Base-by-base conservation (phyloP, 495 filamentous ascomycete genomes). In the Diplogelasinospora grovesii region DNA sequence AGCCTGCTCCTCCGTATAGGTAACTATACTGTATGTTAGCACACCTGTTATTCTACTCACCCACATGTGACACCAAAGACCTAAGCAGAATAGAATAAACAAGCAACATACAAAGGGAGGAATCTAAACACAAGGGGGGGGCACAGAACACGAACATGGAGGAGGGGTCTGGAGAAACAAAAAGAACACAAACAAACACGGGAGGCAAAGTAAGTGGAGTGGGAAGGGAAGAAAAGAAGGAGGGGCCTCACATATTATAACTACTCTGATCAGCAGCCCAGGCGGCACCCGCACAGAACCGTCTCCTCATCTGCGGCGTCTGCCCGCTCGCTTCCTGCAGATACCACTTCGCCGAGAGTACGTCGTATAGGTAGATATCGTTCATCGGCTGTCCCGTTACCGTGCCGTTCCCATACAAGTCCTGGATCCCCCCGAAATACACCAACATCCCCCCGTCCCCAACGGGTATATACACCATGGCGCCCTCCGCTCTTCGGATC, bases 171-270 rank as follows among this genome's bases (percentile, higher is more conserved):
- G n/a, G n/a, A n/a, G n/a, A n/a, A n/a, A n/a, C n/a, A n/a, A n/a
- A n/a, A n/a, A n/a, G n/a, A n/a, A n/a, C n/a, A n/a, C n/a, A n/a
- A n/a, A n/a, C n/a, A n/a, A n/a, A n/a, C n/a, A n/a, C n/a, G n/a
- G n/a, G n/a, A n/a, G n/a, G 8, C 5, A 20, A 20, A 11, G 20
- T 8, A 34, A 8, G 11, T 9, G 4, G 32, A 4, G 35, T 15
- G 22, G 8, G 10, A 14, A 23, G 7, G 21, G 33, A 15, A 14
- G 16, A 4, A 15, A 22, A 8, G 14, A 19, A n/a, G n/a, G n/a
- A n/a, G n/a, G n/a, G n/a, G n/a, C 50, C 71, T 40, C 47, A 75
- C 69, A 79, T 75, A 43, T 78, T 78, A 41, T 70, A 65, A 41
- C 57, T 73, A 11, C 74, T 75, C 27, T 66, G 57, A 49, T 79